These are phyloP conservation scores for Fusarium transvaalense DNA, from an alignment of 2,329 filamentous ascomycete genomes.

Conservation along the genomic window DNA sequence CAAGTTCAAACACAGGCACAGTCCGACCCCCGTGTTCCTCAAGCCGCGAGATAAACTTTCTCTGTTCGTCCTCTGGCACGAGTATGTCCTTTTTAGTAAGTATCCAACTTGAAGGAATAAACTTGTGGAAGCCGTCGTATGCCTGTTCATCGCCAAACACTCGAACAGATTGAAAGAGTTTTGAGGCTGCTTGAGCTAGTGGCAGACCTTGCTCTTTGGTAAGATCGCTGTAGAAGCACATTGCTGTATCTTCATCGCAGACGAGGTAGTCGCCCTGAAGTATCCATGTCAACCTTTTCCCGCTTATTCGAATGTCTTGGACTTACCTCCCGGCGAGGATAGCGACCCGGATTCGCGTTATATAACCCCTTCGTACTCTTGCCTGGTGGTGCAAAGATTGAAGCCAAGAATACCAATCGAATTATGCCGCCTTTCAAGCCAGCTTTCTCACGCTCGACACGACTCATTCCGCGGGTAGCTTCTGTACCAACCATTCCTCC, in stretches of 20 bases:
- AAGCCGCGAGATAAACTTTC: slow-evolving; percentile 2
- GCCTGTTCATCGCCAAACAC: slow-evolving; percentile 15
- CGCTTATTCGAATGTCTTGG: fast-evolving
- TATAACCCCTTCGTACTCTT: slow-evolving; percentile 8
- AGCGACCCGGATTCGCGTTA: background rate
- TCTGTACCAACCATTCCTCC: slow-evolving; percentile 22
- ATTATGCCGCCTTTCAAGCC: slow-evolving; percentile 1
- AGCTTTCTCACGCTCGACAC: background rate
- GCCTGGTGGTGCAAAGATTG: slow-evolving; percentile 14
- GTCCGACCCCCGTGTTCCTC: background rate
- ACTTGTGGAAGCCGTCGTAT: slow-evolving; percentile 11
- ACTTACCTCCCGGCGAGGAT: background rate
- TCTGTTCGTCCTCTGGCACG: slow-evolving; percentile 4
- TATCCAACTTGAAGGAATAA: slow-evolving; percentile 7
- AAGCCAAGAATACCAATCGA: slow-evolving; percentile 8
- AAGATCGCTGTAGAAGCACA: slow-evolving; percentile 26
- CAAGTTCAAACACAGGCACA: slow-evolving; percentile 12
- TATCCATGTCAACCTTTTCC: fast-evolving
- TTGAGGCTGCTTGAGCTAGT: background rate
- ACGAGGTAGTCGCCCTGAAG: slow-evolving; percentile 1
- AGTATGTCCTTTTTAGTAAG: slow-evolving; percentile 4
- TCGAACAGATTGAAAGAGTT: background rate
- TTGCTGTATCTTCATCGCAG: slow-evolving; percentile 18
- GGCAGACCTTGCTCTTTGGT: background rate
- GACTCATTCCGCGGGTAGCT: slow-evolving; percentile 1